These are phyloP conservation scores for Clavariopsis aquatica DNA, from an alignment of 495 filamentous ascomycete genomes.

Conservation along the genomic window DNA sequence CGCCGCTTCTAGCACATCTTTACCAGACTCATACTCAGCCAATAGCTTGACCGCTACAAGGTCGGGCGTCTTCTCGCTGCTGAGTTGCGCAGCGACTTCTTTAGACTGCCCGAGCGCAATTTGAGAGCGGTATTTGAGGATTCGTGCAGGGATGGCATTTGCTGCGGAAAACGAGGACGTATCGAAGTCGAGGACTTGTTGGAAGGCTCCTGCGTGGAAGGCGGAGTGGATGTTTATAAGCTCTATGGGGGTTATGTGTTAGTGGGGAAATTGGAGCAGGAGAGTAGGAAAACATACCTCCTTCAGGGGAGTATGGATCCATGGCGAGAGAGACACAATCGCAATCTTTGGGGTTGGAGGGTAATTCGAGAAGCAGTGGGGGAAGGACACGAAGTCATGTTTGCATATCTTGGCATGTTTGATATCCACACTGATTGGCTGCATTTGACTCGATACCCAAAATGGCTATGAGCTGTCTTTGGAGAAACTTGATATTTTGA, in stretches of 20 bases:
- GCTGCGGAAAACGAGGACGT: slow-evolving; percentile 70
- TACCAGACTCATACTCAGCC: slow-evolving; percentile 61
- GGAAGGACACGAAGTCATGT: slow-evolving; percentile 17
- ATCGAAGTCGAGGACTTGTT: slow-evolving; percentile 77
- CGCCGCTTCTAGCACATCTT: slow-evolving; percentile 58
- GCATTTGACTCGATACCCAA: not conserved
- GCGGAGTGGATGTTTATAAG: slow-evolving; percentile 92
- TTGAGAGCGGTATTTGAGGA: slow-evolving; percentile 77
- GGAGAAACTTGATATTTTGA: too few species aligned
- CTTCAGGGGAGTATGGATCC: slow-evolving; percentile 93
- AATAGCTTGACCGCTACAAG: slow-evolving; percentile 75
- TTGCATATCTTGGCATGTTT: slow-evolving; percentile 11
- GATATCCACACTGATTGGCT: not conserved
- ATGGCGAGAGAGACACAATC: slow-evolving; percentile 28
- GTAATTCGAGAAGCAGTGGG: not conserved
- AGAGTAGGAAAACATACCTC: slow-evolving; percentile 53
- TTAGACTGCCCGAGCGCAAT: slow-evolving; percentile 77
- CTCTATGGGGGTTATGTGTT: slow-evolving; percentile 55
- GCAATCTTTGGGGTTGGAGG: not conserved
- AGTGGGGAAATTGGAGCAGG: slow-evolving; percentile 20
- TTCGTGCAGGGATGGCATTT: slow-evolving; percentile 74
- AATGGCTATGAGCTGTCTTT: too few species aligned
- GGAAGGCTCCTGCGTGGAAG: slow-evolving; percentile 92
- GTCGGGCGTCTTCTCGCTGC: slow-evolving; percentile 68
- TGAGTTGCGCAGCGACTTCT: slow-evolving; percentile 67